Percentiles rank a stretch among this genome's conserved stretches.
Conservation (phyloP, 208 protist species). For the Lotmaria passim region DNA sequence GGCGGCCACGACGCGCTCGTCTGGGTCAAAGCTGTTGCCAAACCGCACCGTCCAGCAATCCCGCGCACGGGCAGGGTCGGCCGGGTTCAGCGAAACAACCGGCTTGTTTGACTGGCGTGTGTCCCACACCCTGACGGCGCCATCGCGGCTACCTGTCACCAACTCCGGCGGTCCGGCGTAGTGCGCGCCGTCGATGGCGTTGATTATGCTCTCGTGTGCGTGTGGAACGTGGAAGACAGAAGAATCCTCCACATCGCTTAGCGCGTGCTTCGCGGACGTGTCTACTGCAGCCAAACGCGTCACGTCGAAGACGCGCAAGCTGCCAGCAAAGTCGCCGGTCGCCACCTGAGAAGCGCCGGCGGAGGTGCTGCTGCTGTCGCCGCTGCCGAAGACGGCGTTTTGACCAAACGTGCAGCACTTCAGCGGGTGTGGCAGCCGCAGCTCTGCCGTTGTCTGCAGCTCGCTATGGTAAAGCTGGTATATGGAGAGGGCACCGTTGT, state of each 20-base stretch:
- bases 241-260: slow-evolving; percentile 42
- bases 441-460: slow-evolving; percentile 58
- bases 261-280: slow-evolving; percentile 15
- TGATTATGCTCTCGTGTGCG: slow-evolving; percentile 93
- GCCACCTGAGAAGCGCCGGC: slow-evolving; percentile 32
- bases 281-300: slow-evolving; percentile 39
- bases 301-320: slow-evolving; percentile 82
- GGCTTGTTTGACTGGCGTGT: slow-evolving; percentile 84
- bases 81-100: slow-evolving; percentile 84
- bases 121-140: slow-evolving; percentile 94
- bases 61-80: slow-evolving; percentile 55
- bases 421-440: slow-evolving; percentile 63
- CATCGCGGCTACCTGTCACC: slow-evolving; percentile 88
- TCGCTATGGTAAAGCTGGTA: slow-evolving; percentile 86
- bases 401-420: slow-evolving; percentile 94
- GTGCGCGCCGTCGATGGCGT: slow-evolving; percentile 93
- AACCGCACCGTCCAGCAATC: slow-evolving; percentile 95
- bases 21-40: slow-evolving; percentile 89
- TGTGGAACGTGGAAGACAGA: slow-evolving; percentile 65
- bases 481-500: slow-evolving; percentile 78
- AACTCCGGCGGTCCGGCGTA: slow-evolving; percentile 88
- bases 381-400: slow-evolving; percentile 35
- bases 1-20: slow-evolving; percentile 91
- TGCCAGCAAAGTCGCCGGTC: slow-evolving; percentile 90
- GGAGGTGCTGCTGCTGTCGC: slow-evolving; percentile 11